Conservation (phyloP, 1,139 yeast species). For the Candida sanyaensis region DNA sequence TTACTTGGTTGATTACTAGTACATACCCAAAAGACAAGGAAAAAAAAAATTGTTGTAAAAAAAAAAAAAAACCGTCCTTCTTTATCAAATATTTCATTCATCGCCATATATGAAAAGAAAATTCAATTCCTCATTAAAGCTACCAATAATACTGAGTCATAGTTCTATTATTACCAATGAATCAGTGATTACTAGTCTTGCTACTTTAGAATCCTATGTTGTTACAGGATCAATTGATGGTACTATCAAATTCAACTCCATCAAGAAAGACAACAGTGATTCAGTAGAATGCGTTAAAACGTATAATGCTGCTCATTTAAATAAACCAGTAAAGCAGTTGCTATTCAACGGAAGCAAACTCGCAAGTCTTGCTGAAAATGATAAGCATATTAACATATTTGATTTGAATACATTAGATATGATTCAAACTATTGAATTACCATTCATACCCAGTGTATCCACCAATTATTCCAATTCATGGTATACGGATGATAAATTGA, state of each 20-base stretch:
- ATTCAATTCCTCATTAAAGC: background rate
- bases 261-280: background rate
- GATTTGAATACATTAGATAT: constrained; percentile 43
- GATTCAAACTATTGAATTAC: constrained; percentile 33
- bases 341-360: constrained; percentile 21
- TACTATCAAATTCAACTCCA: background rate
- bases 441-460: constrained; percentile 21
- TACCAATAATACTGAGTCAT: background rate
- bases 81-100: background rate
- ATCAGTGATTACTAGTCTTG: background rate
- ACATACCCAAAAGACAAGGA: too few species aligned
- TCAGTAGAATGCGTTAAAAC: constrained; percentile 1
- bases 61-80: too few species aligned
- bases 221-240: constrained; percentile 3
- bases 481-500: constrained; percentile 20
- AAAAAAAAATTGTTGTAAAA: background rate
- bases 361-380: constrained; percentile 31
- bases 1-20: background rate
- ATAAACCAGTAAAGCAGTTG: constrained; percentile 4
- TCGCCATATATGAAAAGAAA: background rate
- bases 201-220: background rate
- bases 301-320: constrained; percentile 1
- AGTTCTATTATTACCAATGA: background rate
- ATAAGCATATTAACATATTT: constrained; percentile 33
- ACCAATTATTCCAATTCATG: constrained; percentile 18